A percentile compares a stretch with the other conserved stretches of the same genome.
Conservation (phyloP, 768 basidiomycete genomes). For the Tylopilus vinaceipallidus region DNA sequence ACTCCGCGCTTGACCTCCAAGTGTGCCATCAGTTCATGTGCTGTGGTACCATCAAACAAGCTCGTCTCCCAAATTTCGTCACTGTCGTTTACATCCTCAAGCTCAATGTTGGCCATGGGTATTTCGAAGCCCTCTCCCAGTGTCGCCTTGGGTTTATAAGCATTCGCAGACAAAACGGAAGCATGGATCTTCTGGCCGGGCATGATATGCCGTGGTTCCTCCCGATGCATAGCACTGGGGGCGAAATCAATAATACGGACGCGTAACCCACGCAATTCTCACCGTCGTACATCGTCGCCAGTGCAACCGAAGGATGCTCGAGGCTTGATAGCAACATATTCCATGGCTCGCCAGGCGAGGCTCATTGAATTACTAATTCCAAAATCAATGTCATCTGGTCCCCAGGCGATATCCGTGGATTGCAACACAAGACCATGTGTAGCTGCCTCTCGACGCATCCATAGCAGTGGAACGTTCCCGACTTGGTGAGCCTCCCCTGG, state of each 20-base stretch:
- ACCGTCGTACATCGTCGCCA: conserved; percentile 19
- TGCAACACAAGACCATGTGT: conserved; percentile 25
- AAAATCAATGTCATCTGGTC: conserved; percentile 25
- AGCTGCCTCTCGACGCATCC: conserved; percentile 35
- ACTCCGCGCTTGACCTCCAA: conserved; percentile 13
- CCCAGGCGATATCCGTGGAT: conserved; percentile 27
- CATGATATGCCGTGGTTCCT: conserved; percentile 26
- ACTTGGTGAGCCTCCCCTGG: conserved; percentile 23
- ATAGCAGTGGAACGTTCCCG: conserved; percentile 28
- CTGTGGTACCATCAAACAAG: conserved; percentile 22
- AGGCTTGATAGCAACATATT: conserved; percentile 25
- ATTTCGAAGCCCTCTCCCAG: conserved; percentile 27
- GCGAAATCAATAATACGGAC: background rate
- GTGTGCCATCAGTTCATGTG: conserved; percentile 8
- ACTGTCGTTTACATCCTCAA: conserved; percentile 5
- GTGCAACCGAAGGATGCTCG: conserved; percentile 21
- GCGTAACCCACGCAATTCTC: background rate
- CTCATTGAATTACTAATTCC: conserved; percentile 23
- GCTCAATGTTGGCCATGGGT: conserved; percentile 2
- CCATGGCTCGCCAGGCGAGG: conserved; percentile 11
- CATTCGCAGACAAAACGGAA: conserved; percentile 22
- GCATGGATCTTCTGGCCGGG: conserved; percentile 29
- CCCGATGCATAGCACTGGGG: conserved; percentile 9
- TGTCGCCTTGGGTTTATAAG: conserved; percentile 18
- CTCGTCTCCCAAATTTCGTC: conserved; percentile 18